Percentiles rank a stretch among this genome's conserved stretches.
Evolutionary conservation across 2,329 filamentous ascomycete species (phyloP).

Genomic region (Penicillium sp.): DNA sequence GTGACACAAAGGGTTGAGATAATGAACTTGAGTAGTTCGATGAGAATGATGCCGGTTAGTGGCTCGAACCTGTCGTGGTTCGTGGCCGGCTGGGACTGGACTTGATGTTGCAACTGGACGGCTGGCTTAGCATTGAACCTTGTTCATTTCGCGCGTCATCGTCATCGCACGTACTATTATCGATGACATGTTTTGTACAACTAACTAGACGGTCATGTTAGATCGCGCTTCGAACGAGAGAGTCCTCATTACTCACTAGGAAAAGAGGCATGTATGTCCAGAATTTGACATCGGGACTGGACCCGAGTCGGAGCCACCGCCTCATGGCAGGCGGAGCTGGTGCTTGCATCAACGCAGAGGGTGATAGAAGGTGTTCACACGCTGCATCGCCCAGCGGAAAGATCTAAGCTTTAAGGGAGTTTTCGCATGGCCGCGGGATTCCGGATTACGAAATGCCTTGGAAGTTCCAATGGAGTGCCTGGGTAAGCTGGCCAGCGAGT

Average conservation of each 20-base stretch:
- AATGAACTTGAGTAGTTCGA: background rate
- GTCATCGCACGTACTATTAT: background rate
- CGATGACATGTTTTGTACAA: slow-evolving; percentile 4
- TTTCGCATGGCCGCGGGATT: background rate
- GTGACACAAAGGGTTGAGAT: background rate
- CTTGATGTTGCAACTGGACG: background rate
- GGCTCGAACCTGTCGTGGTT: background rate
- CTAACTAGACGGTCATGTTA: background rate
- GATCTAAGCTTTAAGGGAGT: background rate
- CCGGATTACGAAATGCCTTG: background rate
- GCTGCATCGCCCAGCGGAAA: background rate
- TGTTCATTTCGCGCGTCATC: too few relatives aligned
- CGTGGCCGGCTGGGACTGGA: background rate
- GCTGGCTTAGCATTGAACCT: background rate
- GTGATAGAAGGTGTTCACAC: background rate
- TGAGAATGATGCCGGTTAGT: background rate
- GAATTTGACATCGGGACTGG: background rate
- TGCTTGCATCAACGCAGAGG: background rate
- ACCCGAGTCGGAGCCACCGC: background rate
- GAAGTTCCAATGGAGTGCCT: too few relatives aligned
- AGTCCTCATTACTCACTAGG: background rate
- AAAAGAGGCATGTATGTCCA: background rate
- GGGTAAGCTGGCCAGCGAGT: too few relatives aligned
- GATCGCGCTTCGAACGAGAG: background rate
- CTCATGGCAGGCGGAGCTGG: background rate